Conservation (phyloP, 208 protist genomes). For the Angomonas ambiguus region DNA sequence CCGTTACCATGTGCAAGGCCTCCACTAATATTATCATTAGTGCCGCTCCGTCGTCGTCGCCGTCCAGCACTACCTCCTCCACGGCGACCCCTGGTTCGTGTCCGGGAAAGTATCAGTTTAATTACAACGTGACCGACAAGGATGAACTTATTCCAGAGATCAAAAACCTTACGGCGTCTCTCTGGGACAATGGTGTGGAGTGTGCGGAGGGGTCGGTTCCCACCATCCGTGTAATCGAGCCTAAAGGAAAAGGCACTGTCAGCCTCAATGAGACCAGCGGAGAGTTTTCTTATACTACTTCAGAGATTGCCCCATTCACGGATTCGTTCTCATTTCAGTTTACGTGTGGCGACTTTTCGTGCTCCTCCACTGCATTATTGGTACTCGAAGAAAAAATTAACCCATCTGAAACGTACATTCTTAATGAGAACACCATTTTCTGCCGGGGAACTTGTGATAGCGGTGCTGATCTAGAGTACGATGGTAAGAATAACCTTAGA, state of each 20-base stretch:
- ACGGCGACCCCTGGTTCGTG: conserved; percentile 14
- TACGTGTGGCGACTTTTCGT: conserved; percentile 26
- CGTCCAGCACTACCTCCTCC: conserved; percentile 11
- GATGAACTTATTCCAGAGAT: background rate
- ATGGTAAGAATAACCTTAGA: conserved; percentile 30
- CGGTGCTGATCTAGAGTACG: conserved; percentile 19
- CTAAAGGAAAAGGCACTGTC: background rate
- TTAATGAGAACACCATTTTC: conserved; percentile 45
- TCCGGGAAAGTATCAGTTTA: conserved; percentile 15
- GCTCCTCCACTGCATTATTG: conserved; percentile 28
- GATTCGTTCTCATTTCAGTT: conserved; percentile 66
- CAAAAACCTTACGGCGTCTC: background rate
- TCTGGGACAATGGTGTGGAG: conserved; percentile 11
- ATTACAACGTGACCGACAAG: background rate
- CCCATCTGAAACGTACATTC: conserved; percentile 37
- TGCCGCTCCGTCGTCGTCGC: conserved; percentile 6
- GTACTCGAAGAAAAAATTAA: conserved; percentile 16
- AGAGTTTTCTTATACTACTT: conserved; percentile 39
- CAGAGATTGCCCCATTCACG: conserved; percentile 13
- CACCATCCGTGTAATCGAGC: background rate
- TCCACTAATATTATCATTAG: conserved; percentile 17
- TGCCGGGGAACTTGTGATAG: conserved; percentile 80
- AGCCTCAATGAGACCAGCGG: conserved; percentile 14
- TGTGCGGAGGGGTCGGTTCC: background rate
- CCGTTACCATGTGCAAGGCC: conserved; percentile 18